These are phyloP conservation scores for Mycena sanguinolenta DNA, from an alignment of 768 basidiomycete genomes.

Conservation along the genomic window DNA sequence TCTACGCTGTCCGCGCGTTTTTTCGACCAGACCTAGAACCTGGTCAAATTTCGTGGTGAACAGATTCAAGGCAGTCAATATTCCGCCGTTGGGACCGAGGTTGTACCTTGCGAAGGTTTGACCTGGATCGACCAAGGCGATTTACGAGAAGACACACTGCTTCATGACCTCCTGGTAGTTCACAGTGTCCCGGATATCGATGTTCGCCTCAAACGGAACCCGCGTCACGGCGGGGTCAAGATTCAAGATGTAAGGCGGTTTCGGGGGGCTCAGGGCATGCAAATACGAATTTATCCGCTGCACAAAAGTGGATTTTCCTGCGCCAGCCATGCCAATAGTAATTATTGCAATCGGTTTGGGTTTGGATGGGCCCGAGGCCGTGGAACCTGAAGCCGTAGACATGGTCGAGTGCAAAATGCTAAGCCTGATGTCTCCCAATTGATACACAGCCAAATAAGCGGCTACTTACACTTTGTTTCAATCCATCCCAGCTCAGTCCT, in stretches of 20 bases:
- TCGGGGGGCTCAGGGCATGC: slow-evolving; percentile 71
- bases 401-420: slow-evolving; percentile 23
- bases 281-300: slow-evolving; percentile 95
- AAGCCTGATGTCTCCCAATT: background rate
- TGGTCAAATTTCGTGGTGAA: slow-evolving; percentile 99
- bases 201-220: slow-evolving; percentile 94
- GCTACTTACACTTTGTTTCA: background rate
- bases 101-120: slow-evolving; percentile 80
- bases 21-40: slow-evolving; percentile 90
- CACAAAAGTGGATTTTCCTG: slow-evolving; percentile 97
- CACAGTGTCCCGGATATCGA: slow-evolving; percentile 97
- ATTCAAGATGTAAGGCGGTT: slow-evolving; percentile 96
- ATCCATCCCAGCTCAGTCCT: too few relatives aligned
- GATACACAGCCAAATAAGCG: background rate
- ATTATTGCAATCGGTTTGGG: slow-evolving; percentile 87
- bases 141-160: slow-evolving; percentile 76
- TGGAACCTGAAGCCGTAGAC: slow-evolving; percentile 26
- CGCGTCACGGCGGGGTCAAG: slow-evolving; percentile 96
- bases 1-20: slow-evolving; percentile 90
- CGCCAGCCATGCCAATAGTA: slow-evolving; percentile 96
- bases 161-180: slow-evolving; percentile 99
- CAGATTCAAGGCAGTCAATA: slow-evolving; percentile 94
- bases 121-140: slow-evolving; percentile 33
- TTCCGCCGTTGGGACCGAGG: slow-evolving; percentile 97
- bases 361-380: slow-evolving; percentile 40